Base-by-base conservation (phyloP, 768 basidiomycete genomes). In the Phylloporus sp. region DNA sequence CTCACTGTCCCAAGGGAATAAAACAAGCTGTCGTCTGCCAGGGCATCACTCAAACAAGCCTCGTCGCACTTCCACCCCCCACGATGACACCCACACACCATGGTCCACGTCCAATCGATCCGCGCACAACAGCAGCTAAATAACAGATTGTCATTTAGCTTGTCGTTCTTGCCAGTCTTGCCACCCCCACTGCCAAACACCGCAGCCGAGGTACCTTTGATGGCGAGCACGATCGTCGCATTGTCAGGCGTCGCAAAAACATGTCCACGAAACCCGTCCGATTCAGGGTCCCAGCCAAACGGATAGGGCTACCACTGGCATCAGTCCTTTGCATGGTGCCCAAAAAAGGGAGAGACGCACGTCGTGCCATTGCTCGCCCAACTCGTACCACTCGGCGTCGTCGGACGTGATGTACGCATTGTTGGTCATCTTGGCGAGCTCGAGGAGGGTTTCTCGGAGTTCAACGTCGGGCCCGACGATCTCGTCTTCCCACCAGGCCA, bases 81-180 rank as follows among this genome's bases (percentile, higher is more conserved):
- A 47, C 79, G 75, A 69, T 88, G 87, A 67, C 95, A 98, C 50
- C 83, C 89, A 69, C 95, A 98, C 18, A 97, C 95, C 0, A 91
- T 81, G 41, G 87, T 83, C 95, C 95, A 98, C 16, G 89, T 82
- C 84, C 91, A 95, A 62, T 91, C 91, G 26, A 97, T 80, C 16
- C 82, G 74, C 0, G 95, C 95, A 68, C 95, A 98, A 70, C 95
- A 98, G 65, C 95, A 98, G 55, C 85, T 88, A 68, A 95, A 95
- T 52, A 97, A 70, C 6, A 97, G 68, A 59, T 95, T 97, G 66
- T 97, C 94, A 72, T 97, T 97, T 48, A 89, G 66, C 70, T 88
- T 95, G 74, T 97, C 95, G 63, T 93, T 95, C 73, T 82, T 85
- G 3, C 77, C 77, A n/a, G 95, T 97, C 13, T 86, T 84, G 0